Evolutionary conservation across 495 filamentous ascomycete species (phyloP).

Genomic region (Lineolata rhizophorae): DNA sequence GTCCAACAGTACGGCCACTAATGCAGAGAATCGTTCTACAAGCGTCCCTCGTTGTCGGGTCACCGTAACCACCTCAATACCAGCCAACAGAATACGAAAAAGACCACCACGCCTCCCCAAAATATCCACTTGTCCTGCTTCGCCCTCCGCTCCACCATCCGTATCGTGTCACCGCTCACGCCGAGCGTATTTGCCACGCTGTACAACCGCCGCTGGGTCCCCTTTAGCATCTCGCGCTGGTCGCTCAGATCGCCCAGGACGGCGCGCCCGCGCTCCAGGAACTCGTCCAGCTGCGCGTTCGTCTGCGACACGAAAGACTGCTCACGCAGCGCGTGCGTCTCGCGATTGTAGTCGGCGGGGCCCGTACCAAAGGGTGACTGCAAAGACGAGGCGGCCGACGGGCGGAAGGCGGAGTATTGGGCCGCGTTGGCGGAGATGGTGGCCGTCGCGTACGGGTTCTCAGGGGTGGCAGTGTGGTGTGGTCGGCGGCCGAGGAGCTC

Average conservation of each 20-base stretch:
- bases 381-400: slow-evolving; percentile 8
- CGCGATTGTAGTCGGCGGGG: slow-evolving; percentile 39
- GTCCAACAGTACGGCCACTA: no score
- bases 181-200: slow-evolving; percentile 86
- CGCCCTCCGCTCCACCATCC: slow-evolving; percentile 81
- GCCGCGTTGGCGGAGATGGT: slow-evolving; percentile 14
- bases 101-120: slow-evolving; percentile 67
- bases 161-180: slow-evolving; percentile 84
- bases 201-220: slow-evolving; percentile 75
- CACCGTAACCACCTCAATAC: slow-evolving; percentile 69
- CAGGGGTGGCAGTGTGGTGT: slow-evolving; percentile 67
- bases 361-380: slow-evolving; percentile 23
- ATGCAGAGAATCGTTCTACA: no score
- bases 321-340: slow-evolving; percentile 73
- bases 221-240: slow-evolving; percentile 87
- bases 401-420: no score
- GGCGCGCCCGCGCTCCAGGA: slow-evolving; percentile 70
- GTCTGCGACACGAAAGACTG: slow-evolving; percentile 67
- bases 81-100: slow-evolving; percentile 79
- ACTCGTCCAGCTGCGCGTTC: slow-evolving; percentile 72
- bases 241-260: slow-evolving; percentile 75
- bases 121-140: slow-evolving; percentile 98
- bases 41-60: no score
- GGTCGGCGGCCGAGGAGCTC: slow-evolving; percentile 85
- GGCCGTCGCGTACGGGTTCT: slow-evolving; percentile 75